These are phyloP conservation scores for Eimeria tenella DNA, from an alignment of 169 alveolate genomes.

Conservation along the genomic window DNA sequence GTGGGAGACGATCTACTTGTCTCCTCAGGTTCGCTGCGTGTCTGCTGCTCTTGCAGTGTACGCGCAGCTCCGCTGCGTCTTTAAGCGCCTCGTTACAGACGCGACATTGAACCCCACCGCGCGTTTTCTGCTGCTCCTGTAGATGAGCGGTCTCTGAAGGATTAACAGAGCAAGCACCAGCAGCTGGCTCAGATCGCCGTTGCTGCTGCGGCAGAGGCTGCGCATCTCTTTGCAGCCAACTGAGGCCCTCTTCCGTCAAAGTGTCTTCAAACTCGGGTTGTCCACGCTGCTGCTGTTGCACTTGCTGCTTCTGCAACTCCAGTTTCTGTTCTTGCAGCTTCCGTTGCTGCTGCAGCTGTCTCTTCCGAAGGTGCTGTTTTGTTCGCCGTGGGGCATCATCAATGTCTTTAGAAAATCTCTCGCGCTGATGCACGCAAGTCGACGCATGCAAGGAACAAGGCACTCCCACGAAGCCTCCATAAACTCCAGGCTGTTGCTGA, in stretches of 20 bases:
- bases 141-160: not conserved
- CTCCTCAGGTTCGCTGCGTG: not conserved
- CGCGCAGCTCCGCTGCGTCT: not conserved
- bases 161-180: not conserved
- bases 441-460: not conserved
- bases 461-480: not conserved
- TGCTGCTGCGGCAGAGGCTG: not conserved
- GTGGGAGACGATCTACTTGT: not conserved
- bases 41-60: constrained; percentile 9
- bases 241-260: not conserved
- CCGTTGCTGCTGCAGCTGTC: constrained; percentile 3
- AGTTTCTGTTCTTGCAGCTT: not conserved
- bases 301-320: not conserved
- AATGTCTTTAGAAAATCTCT: not conserved
- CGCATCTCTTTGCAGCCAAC: not conserved
- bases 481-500: not conserved
- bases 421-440: not conserved
- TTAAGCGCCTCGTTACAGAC: not conserved
- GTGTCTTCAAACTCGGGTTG: not conserved
- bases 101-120: not conserved
- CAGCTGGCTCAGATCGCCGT: not conserved
- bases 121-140: not conserved
- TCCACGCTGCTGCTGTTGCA: not conserved
- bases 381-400: not conserved
- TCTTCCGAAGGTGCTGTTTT: not conserved